Evolutionary conservation across 106 monocot species (phyloP), one percentile per base, ranked within the genome.

Genomic region (Dioscorea dumetorum): DNA sequence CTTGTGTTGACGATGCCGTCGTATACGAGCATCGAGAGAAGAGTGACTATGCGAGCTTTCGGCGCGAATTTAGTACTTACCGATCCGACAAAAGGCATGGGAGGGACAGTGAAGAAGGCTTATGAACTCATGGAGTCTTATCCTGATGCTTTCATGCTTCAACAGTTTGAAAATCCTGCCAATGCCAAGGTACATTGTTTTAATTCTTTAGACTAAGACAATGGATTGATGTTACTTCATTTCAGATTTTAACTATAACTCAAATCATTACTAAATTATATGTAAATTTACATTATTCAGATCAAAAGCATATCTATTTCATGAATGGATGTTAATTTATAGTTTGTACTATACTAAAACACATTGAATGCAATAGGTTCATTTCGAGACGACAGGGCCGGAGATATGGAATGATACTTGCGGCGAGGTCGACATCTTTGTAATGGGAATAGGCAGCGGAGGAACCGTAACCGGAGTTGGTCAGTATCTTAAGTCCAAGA

Each of bases 1-100:
- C 72, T 95, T 12, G 77, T 82, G 49, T 91, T 91, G 21, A 95
- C 95, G 18, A 95, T 95, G 95, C 95, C 95, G 10, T 95, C 95
- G 18, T 95, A 95, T 70, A 91, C 95, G 48, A 95, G 95, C 69
- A 67, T 95, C 32, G 95, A 95, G 72, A 77, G 95, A 68, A 79
- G 95, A 66, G 95, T 95, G 19, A 79, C 84, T 0, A 91, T 95
- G 95, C 81, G 88, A 64, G 95, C 91, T 2, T 95, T 84, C 62
- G 95, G 95, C 10, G 95, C 95, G 21, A 77, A 95, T 50, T 70
- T 95, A 49, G 85, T 95, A 18, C 88, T 95, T 49, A 95, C 95
- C 6, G 95, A 95, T 24, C 95, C 95, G 34, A 66, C 85, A 23
- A 95, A 91, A 74, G 95, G 91, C 33, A 95, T 95, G 95, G 95